Evolutionary conservation across 192 early-diverging fungal species (phyloP), one percentile per base, ranked within the genome.

Genomic region (Helicostylum pulchrum): DNA sequence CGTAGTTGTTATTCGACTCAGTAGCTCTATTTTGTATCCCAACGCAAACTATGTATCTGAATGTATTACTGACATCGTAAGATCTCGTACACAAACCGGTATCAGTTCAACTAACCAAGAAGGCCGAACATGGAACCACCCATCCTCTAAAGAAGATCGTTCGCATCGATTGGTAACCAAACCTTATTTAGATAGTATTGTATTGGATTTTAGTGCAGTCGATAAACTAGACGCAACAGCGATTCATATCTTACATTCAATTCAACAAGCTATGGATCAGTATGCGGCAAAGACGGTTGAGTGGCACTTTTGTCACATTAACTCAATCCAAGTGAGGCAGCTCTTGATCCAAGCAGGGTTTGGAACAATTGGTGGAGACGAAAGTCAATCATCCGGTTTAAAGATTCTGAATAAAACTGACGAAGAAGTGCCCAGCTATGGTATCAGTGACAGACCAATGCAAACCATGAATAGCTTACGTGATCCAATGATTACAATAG

Each of bases 201-300:
- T 97, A 44, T 83, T 97, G 64, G 94, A 97, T 62, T 88, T 97
- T 63, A 70, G 83, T 0, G 86, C 85, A 31, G 91, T 94, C 23
- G 86, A 83, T 47, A 66, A 82, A 31, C 72, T 95, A 26, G 94
- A 97, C 63, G 80, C 88, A 7, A 91, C 94, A 3, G 93, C 90
- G 17, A 60, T 92, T 34, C 91, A 93, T 65, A 80, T 80, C 47
- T 78, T 97, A 1, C 68, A 88, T 11, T 90, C 92, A 39, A 74
- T 67, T 15, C 46, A 46, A 39, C 14, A 5, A 7, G 52, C 53
- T 2, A 7, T 72, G 17, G 58, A 72, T 21, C 42, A 53, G 19
- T 62, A 72, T 34, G 9, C 36, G 5, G 65, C 60, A 19, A 60
- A 49, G 8, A 21, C 42, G 8, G 65, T 72, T 20, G 45, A 62